Base-by-base conservation (phyloP, 2,329 filamentous ascomycete genomes). In the Colletotrichum shisoi region DNA sequence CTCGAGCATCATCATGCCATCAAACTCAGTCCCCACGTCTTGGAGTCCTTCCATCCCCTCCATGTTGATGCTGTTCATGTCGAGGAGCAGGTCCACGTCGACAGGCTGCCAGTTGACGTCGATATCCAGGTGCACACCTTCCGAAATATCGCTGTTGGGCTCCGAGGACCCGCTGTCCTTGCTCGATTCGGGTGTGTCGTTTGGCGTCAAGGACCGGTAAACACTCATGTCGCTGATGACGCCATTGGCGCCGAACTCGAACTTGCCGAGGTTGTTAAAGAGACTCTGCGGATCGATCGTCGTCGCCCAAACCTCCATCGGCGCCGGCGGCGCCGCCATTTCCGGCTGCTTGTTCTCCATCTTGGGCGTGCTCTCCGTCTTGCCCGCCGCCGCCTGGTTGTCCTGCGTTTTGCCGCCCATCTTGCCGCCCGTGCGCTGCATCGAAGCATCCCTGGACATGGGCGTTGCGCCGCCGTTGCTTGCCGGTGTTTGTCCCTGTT, bases 151-250 rank as follows among this genome's bases (percentile, higher is more conserved):
- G 72, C 86, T 89, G 68, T 84, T 88, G 11, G 85, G 84, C 71
- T 89, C 87, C 46, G 87, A 88, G 9, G 79, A 75, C 4, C 84
- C 83, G 70, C 83, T 84, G 63, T 89, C 86, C 74, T 88, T 87
- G 75, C 81, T 85, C 2, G 87, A 89, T 70, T 89, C 87, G 0
- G 87, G 87, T 8, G 87, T 89, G 72, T 89, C 86, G 67, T 88
- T 87, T 0, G 87, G 86, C 27, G 87, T 87, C 63, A 84, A 77
- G 1, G 84, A 82, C 21, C 83, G 82, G 71, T 86, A 87, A 9
- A 84, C 77, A 61, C 76, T 80, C 73, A 84, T 81, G 69, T 89
- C 84, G 13, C 80, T 80, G 62, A 87, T 82, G 2, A 84, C 79
- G 19, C 82, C 85, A 11, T 78, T 77, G 40, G 78, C 79, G 73